Conservation (phyloP, 148 eudicot species). For the Fagopyrum esculentum region DNA sequence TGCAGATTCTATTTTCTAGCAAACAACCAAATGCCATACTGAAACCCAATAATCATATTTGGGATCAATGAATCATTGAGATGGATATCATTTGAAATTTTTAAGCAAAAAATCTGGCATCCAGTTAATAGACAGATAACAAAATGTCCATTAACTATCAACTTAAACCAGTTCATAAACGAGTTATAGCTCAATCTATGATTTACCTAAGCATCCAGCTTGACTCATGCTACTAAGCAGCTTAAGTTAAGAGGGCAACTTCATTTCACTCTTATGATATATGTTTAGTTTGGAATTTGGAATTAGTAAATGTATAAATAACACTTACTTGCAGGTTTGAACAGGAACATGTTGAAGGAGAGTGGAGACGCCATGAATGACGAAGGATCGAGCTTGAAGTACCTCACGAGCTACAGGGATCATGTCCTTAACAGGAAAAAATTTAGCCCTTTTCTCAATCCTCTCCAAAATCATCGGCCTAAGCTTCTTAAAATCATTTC, state of each 20-base stretch:
- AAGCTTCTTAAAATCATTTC: conserved; percentile 48
- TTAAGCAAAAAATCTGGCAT: background rate
- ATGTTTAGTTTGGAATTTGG: too few relatives aligned
- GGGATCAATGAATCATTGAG: background rate
- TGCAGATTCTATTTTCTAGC: background rate
- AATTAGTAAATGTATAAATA: background rate
- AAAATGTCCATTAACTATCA: background rate
- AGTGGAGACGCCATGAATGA: conserved; percentile 59
- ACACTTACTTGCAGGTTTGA: conserved; percentile 61
- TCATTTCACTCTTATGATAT: too few relatives aligned
- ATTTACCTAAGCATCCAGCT: background rate
- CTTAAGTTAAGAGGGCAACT: background rate
- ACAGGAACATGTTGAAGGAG: conserved; percentile 56
- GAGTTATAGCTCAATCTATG: background rate
- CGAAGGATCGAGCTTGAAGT: conserved; percentile 39
- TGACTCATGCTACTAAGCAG: background rate
- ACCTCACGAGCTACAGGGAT: conserved; percentile 67
- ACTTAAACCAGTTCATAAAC: background rate
- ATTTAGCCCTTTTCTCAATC: conserved; percentile 47
- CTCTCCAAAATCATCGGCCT: conserved; percentile 78
- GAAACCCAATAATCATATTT: background rate
- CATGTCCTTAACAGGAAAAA: conserved; percentile 57
- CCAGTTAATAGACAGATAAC: background rate
- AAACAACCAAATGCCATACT: background rate
- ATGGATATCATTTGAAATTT: background rate